A percentile compares a stretch with the other conserved stretches of the same genome.
phyloP scores from a whole-genome alignment of 257 asterid genomes.

The Henckelia pumila region DNA sequence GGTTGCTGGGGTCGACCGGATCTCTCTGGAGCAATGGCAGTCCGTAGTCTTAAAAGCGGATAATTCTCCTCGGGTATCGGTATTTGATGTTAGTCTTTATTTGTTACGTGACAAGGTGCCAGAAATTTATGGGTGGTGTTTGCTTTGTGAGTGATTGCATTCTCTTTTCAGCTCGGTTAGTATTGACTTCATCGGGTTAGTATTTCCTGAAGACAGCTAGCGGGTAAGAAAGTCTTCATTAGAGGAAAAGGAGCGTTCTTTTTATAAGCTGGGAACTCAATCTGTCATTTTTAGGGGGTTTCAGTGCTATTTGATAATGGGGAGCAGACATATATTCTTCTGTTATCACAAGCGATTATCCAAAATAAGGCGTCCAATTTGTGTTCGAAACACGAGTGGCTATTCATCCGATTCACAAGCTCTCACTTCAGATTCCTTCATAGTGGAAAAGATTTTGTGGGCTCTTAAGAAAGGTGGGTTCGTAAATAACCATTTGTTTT shows the following conservation, averaged over 20 bases:
- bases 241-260: conserved; percentile 16
- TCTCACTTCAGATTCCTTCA: conserved; percentile 40
- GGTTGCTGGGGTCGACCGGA: conserved; percentile 71
- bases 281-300: neutral
- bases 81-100: too few species aligned
- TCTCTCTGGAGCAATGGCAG: conserved; percentile 72
- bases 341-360: conserved; percentile 21
- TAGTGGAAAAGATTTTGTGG: conserved; percentile 56
- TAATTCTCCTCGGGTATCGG: conserved; percentile 47
- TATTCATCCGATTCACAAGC: conserved; percentile 22
- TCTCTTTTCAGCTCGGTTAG: too few species aligned
- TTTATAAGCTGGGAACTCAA: neutral
- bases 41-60: conserved; percentile 54
- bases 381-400: conserved; percentile 17
- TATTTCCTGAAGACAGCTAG: conserved; percentile 77
- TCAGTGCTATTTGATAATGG: conserved; percentile 21
- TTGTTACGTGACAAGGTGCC: too few species aligned
- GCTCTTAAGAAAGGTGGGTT: conserved; percentile 55
- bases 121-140: too few species aligned
- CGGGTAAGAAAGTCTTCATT: conserved; percentile 53
- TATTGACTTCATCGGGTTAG: too few species aligned
- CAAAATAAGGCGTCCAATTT: neutral
- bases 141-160: too few species aligned
- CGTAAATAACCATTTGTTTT: conserved; percentile 33
- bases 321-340: conserved; percentile 28